phyloP scores from a whole-genome alignment of 2,329 filamentous ascomycete species.

The Trichoderma gracile region DNA sequence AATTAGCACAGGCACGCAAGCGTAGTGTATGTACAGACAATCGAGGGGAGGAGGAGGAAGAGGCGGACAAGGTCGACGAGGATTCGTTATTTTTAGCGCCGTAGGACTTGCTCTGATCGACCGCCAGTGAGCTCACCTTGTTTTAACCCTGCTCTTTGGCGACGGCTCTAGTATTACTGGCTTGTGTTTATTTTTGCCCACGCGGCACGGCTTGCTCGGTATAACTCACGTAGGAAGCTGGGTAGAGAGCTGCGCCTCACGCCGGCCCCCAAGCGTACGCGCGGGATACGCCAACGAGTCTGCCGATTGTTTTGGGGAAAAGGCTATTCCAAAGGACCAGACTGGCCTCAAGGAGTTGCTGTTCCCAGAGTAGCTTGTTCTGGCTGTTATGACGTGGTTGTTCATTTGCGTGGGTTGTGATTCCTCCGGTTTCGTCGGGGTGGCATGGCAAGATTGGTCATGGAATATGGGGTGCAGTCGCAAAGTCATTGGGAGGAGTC shows the following conservation, averaged over 20 bases:
- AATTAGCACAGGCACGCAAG: neutral
- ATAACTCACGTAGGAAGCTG: too few relatives aligned
- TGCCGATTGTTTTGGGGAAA: neutral
- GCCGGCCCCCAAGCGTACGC: neutral
- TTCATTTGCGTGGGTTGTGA: too few relatives aligned
- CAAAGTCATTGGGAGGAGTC: too few relatives aligned
- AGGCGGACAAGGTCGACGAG: neutral
- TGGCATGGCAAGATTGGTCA: neutral
- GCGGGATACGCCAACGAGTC: too few relatives aligned
- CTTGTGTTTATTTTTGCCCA: too few relatives aligned
- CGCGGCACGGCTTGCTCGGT: too few relatives aligned
- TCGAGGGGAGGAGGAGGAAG: too few relatives aligned
- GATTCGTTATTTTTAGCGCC: neutral
- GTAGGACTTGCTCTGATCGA: constrained; percentile 1
- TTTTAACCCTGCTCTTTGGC: neutral
- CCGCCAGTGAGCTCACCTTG: neutral
- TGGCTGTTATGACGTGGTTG: too few relatives aligned
- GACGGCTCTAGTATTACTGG: too few relatives aligned
- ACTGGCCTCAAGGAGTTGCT: too few relatives aligned
- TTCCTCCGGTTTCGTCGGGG: neutral
- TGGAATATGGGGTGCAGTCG: too few relatives aligned
- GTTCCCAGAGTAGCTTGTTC: too few relatives aligned
- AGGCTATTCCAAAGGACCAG: neutral
- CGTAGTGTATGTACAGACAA: neutral
- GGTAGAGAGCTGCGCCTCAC: neutral